These are phyloP conservation scores for Pisolithus thermaeus DNA, from an alignment of 1,284 basidiomycete species.

Conservation along the genomic window DNA sequence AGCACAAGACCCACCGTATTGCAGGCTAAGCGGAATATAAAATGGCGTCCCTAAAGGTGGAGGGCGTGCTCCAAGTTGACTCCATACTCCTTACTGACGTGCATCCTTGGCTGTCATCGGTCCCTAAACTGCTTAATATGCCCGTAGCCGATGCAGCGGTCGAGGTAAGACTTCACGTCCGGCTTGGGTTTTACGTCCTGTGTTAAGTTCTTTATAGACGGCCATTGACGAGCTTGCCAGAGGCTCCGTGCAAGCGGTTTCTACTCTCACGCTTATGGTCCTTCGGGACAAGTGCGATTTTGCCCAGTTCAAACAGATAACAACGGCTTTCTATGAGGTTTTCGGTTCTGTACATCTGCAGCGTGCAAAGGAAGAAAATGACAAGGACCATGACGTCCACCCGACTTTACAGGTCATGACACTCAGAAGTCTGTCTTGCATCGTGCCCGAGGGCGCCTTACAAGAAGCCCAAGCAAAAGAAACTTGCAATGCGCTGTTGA, in stretches of 20 bases:
- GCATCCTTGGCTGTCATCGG: too few species aligned
- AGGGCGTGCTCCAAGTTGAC: too few species aligned
- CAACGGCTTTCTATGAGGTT: slow-evolving; percentile 16
- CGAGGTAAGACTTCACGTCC: neutral
- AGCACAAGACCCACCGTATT: too few species aligned
- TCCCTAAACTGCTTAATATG: neutral
- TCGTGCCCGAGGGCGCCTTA: slow-evolving; percentile 6
- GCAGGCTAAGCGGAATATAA: neutral
- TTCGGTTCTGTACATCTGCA: slow-evolving; percentile 19
- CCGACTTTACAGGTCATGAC: slow-evolving; percentile 21
- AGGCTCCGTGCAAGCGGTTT: slow-evolving; percentile 17
- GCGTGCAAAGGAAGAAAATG: slow-evolving; percentile 10
- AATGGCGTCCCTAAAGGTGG: too few species aligned
- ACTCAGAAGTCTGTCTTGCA: slow-evolving; percentile 13
- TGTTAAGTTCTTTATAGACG: slow-evolving; percentile 7
- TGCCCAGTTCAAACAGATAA: slow-evolving; percentile 15
- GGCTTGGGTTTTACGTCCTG: neutral
- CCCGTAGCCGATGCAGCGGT: neutral
- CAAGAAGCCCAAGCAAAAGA: slow-evolving; percentile 1
- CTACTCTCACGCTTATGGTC: slow-evolving; percentile 16
- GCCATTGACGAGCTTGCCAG: slow-evolving; percentile 15
- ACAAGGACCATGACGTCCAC: neutral
- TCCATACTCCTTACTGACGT: too few species aligned
- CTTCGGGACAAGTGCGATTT: slow-evolving; percentile 15
- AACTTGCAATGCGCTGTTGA: slow-evolving; percentile 7